A percentile compares a stretch with the other conserved stretches of the same genome.
Evolutionary conservation across 2,329 filamentous ascomycete genomes (phyloP).

Genomic region (Pseudogymnoascus sp.): DNA sequence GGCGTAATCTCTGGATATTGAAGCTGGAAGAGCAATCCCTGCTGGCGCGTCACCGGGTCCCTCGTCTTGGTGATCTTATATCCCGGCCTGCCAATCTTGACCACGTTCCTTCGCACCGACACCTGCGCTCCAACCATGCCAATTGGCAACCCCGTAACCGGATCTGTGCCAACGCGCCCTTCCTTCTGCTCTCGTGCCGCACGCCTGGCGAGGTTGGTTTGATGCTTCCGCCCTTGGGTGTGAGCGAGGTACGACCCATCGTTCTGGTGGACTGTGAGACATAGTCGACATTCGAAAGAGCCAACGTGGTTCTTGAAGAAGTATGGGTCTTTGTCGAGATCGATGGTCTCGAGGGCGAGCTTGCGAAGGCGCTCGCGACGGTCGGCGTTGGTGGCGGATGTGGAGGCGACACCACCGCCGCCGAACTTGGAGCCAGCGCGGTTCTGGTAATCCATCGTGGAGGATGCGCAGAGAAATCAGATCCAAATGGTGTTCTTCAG

Average conservation of each 20-base stretch:
- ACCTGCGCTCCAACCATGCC: constrained; percentile 63
- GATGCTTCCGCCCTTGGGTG: constrained; percentile 97
- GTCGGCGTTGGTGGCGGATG: constrained; percentile 91
- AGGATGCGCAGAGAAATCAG: background rate
- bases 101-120: constrained; percentile 68
- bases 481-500: background rate
- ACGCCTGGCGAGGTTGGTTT: constrained; percentile 92
- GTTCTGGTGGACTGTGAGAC: constrained; percentile 96
- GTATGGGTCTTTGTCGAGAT: constrained; percentile 98
- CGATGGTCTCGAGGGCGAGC: constrained; percentile 96
- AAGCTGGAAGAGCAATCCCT: constrained; percentile 90
- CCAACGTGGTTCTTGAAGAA: constrained; percentile 99
- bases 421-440: constrained; percentile 96
- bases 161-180: constrained; percentile 61
- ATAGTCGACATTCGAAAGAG: constrained; percentile 94
- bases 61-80: constrained; percentile 98
- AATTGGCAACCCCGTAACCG: constrained; percentile 62
- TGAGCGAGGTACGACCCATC: constrained; percentile 98
- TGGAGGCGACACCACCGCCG: constrained; percentile 90
- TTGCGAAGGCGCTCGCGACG: constrained; percentile 94
- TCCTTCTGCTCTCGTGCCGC: constrained; percentile 94
- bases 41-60: constrained; percentile 80
- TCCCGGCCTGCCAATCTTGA: constrained; percentile 93
- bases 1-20: constrained; percentile 86
- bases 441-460: constrained; percentile 72